Evolutionary conservation across 208 protist genomes (phyloP).

Genomic region (Naegleria lovaniensis): DNA sequence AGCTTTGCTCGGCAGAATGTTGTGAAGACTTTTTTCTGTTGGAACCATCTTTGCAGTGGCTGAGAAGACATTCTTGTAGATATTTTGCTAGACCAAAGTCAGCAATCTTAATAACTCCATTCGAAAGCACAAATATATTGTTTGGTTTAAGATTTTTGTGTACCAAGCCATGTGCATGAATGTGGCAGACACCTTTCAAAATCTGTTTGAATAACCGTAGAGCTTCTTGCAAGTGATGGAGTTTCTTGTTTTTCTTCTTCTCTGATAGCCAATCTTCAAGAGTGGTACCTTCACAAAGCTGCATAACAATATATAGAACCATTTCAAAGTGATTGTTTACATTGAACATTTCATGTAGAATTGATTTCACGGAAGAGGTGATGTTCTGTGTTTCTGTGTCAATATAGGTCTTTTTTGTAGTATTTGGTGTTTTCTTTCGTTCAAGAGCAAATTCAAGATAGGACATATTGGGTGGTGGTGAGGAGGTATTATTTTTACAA

Average conservation of each 20-base stretch:
- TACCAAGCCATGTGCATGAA: background rate
- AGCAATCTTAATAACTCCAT: slow-evolving; percentile 19
- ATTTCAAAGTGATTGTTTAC: slow-evolving; percentile 24
- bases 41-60: background rate
- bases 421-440: background rate
- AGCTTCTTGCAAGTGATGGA: background rate
- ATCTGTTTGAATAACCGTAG: background rate
- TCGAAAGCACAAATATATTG: slow-evolving; percentile 2
- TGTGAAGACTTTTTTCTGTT: background rate
- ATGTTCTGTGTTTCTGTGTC: background rate
- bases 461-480: background rate
- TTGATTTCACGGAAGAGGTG: background rate
- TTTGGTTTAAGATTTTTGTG: slow-evolving; percentile 30
- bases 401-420: background rate
- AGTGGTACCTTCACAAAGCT: background rate
- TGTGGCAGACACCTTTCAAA: background rate
- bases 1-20: background rate
- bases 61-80: background rate
- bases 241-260: background rate
- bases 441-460: slow-evolving; percentile 16
- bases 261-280: background rate
- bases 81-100: slow-evolving; percentile 20
- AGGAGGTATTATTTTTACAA: background rate
- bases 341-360: slow-evolving; percentile 15
- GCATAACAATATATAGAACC: slow-evolving; percentile 29